Conservation (phyloP, 2,329 filamentous ascomycete genomes). For the Pseudopithomyces chartarum region DNA sequence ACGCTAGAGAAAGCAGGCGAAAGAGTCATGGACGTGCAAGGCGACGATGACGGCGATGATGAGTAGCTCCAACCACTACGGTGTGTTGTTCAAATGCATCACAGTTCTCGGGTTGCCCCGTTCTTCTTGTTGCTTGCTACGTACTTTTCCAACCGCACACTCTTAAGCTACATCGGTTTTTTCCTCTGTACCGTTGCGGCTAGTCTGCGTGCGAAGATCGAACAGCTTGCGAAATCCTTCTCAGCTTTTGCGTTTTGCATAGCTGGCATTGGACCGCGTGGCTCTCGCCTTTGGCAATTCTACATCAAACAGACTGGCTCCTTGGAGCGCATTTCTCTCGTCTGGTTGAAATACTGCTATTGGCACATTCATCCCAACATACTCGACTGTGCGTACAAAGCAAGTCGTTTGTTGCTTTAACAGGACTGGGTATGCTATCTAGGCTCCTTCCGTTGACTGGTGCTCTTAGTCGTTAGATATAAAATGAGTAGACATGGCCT, state of each 20-base stretch:
- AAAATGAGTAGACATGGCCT: no score
- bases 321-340: conserved; percentile 24
- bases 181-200: conserved; percentile 76
- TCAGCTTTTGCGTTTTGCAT: conserved; percentile 42
- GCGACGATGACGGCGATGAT: conserved; percentile 62
- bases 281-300: conserved; percentile 33
- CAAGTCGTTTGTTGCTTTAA: no score
- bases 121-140: neutral
- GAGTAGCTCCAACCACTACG: conserved; percentile 36
- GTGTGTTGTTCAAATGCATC: conserved; percentile 7
- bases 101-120: neutral
- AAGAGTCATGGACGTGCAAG: conserved; percentile 80
- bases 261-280: conserved; percentile 32
- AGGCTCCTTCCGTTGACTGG: no score
- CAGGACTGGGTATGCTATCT: no score
- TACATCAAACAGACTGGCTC: conserved; percentile 27
- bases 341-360: conserved; percentile 26
- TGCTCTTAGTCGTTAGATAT: no score
- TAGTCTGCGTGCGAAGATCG: conserved; percentile 93
- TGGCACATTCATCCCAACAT: conserved; percentile 26
- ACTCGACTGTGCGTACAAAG: no score
- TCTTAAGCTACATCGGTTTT: conserved; percentile 91
- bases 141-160: conserved; percentile 66
- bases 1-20: conserved; percentile 80
- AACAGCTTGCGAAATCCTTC: conserved; percentile 40